These are phyloP conservation scores for Aspergillus sclerotioniger DNA, from an alignment of 495 filamentous ascomycete species.

Conservation along the genomic window DNA sequence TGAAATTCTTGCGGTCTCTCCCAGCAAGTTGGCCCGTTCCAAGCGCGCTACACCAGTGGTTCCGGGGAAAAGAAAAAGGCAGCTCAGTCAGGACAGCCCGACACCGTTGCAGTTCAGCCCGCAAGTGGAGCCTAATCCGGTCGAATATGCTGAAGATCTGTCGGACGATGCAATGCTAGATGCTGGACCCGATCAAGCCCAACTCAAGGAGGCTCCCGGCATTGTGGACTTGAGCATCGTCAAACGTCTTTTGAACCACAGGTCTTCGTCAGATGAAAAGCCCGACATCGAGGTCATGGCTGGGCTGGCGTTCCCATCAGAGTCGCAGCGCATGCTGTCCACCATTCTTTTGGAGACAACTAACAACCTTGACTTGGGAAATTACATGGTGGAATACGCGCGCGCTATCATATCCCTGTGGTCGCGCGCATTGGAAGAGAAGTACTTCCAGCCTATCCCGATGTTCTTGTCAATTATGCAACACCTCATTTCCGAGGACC, in stretches of 20 bases:
- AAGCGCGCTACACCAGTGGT: constrained; percentile 59
- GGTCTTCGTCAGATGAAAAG: constrained; percentile 41
- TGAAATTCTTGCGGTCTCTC: constrained; percentile 60
- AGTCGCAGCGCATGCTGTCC: constrained; percentile 50
- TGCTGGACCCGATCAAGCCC: constrained; percentile 1
- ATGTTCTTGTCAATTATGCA: constrained; percentile 56
- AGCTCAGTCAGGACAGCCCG: constrained; percentile 53
- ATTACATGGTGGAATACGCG: constrained; percentile 53
- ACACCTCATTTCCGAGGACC: constrained; percentile 53
- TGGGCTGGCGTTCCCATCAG: constrained; percentile 53
- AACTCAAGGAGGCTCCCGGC: not conserved
- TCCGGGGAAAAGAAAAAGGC: constrained; percentile 62
- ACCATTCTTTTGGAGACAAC: constrained; percentile 57
- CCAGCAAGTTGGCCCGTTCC: constrained; percentile 52
- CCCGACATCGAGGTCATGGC: constrained; percentile 56
- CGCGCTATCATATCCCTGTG: constrained; percentile 56
- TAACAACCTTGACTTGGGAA: constrained; percentile 38
- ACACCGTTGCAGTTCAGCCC: constrained; percentile 50
- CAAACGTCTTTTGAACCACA: constrained; percentile 59
- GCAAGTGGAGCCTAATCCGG: constrained; percentile 30
- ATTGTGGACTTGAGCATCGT: constrained; percentile 40
- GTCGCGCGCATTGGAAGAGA: constrained; percentile 59
- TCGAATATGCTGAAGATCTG: constrained; percentile 23
- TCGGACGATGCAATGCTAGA: constrained; percentile 24
- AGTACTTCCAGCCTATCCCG: constrained; percentile 56